phyloP scores from a whole-genome alignment of 148 eudicot genomes.

The Pouteria glomerata region DNA sequence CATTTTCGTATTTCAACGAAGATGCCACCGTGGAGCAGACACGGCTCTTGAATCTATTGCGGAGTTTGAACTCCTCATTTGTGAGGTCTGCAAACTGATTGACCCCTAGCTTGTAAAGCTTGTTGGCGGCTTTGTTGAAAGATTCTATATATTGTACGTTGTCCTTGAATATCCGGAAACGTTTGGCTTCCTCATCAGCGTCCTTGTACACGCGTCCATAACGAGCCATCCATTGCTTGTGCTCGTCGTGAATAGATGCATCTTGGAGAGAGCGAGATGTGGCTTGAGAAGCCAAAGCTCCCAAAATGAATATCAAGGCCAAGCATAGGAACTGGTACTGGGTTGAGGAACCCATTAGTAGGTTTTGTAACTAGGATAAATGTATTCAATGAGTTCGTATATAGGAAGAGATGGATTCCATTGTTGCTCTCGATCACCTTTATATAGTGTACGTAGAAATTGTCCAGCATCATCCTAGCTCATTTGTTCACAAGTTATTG shows the following conservation, averaged over 20 bases:
- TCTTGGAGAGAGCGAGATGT: neutral
- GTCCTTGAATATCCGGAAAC: neutral
- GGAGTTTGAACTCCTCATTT: neutral
- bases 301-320: neutral
- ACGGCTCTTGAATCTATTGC: neutral
- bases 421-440: too few species aligned
- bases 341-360: too few species aligned
- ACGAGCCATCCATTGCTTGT: neutral
- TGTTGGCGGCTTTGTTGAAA: neutral
- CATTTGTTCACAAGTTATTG: too few species aligned
- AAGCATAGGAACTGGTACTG: too few species aligned
- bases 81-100: neutral
- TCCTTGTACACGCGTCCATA: neutral
- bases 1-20: neutral
- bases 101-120: neutral
- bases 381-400: too few species aligned
- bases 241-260: neutral
- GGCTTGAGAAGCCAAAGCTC: neutral
- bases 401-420: too few species aligned
- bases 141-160: neutral
- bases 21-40: neutral
- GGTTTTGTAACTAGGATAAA: too few species aligned
- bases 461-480: too few species aligned
- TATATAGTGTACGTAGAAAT: too few species aligned
- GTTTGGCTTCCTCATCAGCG: neutral